Conservation (phyloP, 2,329 filamentous ascomycete species). For the Calonectria henricotiae region DNA sequence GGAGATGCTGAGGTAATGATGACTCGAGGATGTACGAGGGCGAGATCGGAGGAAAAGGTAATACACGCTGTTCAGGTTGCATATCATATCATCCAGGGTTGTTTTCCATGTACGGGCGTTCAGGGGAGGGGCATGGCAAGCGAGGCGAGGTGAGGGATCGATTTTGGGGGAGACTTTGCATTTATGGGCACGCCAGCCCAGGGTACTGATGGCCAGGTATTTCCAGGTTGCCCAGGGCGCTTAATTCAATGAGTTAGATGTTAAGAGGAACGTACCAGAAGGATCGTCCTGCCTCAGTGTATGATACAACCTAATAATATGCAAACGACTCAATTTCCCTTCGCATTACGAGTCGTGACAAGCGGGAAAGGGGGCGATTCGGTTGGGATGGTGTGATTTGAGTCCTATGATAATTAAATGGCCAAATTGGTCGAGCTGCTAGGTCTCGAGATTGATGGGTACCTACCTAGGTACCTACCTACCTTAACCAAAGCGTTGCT, state of each 20-base stretch:
- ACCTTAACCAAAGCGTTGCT: background rate
- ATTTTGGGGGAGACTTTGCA: conserved; percentile 33
- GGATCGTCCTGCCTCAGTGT: conserved; percentile 32
- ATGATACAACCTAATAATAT: conserved; percentile 45
- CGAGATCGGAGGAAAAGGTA: conserved; percentile 39
- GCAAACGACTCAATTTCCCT: conserved; percentile 31
- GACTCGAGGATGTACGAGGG: conserved; percentile 24
- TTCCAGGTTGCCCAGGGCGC: conserved; percentile 23
- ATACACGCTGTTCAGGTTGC: conserved; percentile 47
- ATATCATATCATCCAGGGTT: conserved; percentile 48
- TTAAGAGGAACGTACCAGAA: conserved; percentile 37
- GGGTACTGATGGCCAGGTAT: conserved; percentile 17
- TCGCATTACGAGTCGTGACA: conserved; percentile 2
- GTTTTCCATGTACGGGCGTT: conserved; percentile 49
- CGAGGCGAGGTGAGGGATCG: conserved; percentile 41
- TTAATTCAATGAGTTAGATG: conserved; percentile 34
- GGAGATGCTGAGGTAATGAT: conserved; percentile 29
- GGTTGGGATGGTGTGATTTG: background rate
- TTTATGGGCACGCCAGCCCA: conserved; percentile 38
- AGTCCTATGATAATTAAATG: background rate
- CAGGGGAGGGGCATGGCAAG: conserved; percentile 44
- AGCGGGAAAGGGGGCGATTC: background rate
- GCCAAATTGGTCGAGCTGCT: background rate
- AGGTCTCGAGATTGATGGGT: conserved; percentile 22
- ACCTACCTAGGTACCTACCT: no score